Evolutionary conservation across 495 filamentous ascomycete genomes (phyloP), one percentile per base, ranked within the genome.

Genomic region (Penicillium angulare): DNA sequence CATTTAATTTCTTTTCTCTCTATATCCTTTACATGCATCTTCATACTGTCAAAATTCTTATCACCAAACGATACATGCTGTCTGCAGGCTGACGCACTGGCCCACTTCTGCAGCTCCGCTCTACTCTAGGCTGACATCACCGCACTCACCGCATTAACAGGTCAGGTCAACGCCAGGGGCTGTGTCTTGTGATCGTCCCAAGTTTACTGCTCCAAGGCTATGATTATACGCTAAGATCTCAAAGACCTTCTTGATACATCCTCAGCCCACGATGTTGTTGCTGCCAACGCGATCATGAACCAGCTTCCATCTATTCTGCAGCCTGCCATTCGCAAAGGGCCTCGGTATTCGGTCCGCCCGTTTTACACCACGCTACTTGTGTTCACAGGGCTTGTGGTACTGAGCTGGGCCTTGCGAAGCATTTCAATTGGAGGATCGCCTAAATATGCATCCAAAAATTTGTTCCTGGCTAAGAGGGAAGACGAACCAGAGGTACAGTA

Each of bases 401-500:
- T 60, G 13, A 74, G 60, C 43, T 66, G 60, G 61, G 29, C 41
- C n/a, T 7, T 66, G 3, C 43, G 43, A 26, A 36, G 39, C 12
- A 10, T 26, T 47, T 33, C 44, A 41, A 43, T 41, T 52, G 51
- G 41, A 29, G 45, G 45, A 21, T 22, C 23, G 23, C 47, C 48
- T 20, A 33, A 35, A 33, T 22, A 32, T 49, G 40, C 52, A 15
- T 21, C 52, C 31, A 33, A 45, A 18, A 43, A 38, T 46, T 33
- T 47, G 29, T 35, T 49, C 23, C 52, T 67, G 16, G 13, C 59
- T 21, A 63, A 46, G 33, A 61, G 68, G 17, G 60, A 66, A 15
- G 52, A 53, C 15, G 63, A 61, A 57, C 57, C 55, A 54, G 71
- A 75, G 71, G 72, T 75, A 75, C 49, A 12, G 26, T 35, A n/a